phyloP scores from a whole-genome alignment of 2,329 filamentous ascomycete species.

The Pseudogymnoascus sp. region DNA sequence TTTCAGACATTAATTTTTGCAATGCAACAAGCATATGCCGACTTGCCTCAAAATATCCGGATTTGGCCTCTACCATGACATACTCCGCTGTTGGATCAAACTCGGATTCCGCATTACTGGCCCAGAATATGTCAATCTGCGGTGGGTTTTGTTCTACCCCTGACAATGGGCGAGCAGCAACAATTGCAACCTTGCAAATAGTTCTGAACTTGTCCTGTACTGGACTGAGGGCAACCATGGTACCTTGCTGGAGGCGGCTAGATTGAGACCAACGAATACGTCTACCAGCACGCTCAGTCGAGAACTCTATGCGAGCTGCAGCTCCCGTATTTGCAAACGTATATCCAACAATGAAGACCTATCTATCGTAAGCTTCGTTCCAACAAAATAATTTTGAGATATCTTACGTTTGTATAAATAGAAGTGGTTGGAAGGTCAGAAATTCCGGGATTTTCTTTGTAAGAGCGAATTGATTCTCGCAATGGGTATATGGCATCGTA shows the following conservation, averaged over 20 bases:
- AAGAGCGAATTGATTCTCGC: conserved; percentile 53
- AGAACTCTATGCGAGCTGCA: conserved; percentile 63
- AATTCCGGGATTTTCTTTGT: conserved; percentile 45
- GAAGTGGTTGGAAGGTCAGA: conserved; percentile 49
- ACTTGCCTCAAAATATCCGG: conserved; percentile 69
- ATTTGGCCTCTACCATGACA: conserved; percentile 69
- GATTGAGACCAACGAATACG: conserved; percentile 57
- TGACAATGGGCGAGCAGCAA: conserved; percentile 60
- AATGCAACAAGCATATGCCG: conserved; percentile 66
- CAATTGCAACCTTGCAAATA: conserved; percentile 59
- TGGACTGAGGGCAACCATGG: conserved; percentile 45
- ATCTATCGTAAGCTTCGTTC: neutral
- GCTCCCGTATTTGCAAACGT: conserved; percentile 55
- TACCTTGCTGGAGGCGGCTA: conserved; percentile 44
- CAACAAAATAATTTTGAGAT: neutral
- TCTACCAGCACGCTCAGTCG: conserved; percentile 54
- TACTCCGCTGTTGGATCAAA: conserved; percentile 54
- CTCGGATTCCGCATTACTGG: conserved; percentile 47
- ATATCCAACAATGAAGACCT: conserved; percentile 62
- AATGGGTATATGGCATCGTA: conserved; percentile 66
- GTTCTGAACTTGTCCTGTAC: conserved; percentile 52
- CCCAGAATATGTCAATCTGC: conserved; percentile 69
- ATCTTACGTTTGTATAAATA: conserved; percentile 61
- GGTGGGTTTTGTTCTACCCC: conserved; percentile 59
- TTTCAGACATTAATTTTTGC: conserved; percentile 40